Base-by-base conservation (phyloP, 2,329 filamentous ascomycete genomes). In the Paecilomyces variotii region DNA sequence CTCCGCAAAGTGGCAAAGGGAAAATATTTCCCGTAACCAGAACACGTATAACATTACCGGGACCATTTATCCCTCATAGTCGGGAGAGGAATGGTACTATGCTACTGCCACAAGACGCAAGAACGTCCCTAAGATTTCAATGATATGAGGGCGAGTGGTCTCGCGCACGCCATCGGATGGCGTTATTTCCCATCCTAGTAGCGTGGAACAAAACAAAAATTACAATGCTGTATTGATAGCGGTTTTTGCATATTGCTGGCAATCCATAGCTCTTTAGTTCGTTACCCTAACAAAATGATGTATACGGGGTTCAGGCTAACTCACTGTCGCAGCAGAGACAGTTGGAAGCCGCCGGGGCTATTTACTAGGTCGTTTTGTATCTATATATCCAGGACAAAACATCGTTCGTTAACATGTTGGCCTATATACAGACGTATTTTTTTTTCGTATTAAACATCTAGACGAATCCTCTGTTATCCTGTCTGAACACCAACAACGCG, bases 401-500 rank as follows among this genome's bases (percentile, higher is more conserved):
- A 45, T 45, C 7, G 2, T 45, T 45, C 39, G 19, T 45, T 45
- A 10, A 45, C 39, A 19, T 45, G 5, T 19, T 45, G 3, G 3
- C 11, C n/a, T 45, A 52, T 52, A 2, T 52, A 26, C 50, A 52
- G 19, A 4, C 11, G 0, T 3, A 27, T n/a, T 27, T 26, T 11
- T 26, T 11, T 19, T 2, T 14, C 9, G 2, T 28, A 19, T 57
- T 62, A 65, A 50, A 45, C 57, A 10, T 62, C 54, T 14, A 59
- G 60, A 39, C 64, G 59, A 74, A 69, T 52, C 69, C 69, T 52
- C 73, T 67, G 59, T 99, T 99, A 76, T 99, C 94, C 71, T 89
- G 85, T 72, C 88, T 88, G 80, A 99, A 99, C 65, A 99, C 84
- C 65, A 94, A 80, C 68, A 96, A 78, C 52, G 94, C 94, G 64